Evolutionary conservation across 225 moss, liverwort and hornwort genomes (phyloP).

Genomic region (Pseudoscleropodium purum): DNA sequence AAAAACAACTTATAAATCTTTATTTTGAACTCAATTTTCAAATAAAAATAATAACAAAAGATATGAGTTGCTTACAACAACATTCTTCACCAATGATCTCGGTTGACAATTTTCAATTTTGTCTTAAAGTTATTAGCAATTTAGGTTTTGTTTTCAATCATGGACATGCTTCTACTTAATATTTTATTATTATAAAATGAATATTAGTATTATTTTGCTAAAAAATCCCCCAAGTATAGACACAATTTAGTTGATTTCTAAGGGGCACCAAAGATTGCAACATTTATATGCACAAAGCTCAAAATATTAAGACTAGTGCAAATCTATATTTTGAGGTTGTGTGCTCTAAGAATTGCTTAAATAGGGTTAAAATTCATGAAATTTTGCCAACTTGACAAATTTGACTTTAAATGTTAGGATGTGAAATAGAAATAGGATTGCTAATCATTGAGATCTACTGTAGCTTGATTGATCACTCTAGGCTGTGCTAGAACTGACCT

Average conservation of each 20-base stretch:
- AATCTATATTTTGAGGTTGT: neutral
- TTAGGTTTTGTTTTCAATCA: neutral
- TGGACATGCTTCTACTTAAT: neutral
- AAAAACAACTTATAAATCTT: neutral
- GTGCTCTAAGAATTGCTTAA: neutral
- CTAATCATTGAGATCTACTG: neutral
- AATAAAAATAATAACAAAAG: neutral
- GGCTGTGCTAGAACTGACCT: too few species aligned
- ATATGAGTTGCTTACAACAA: neutral
- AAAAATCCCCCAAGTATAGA: fast-evolving
- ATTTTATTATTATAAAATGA: neutral
- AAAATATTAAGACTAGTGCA: neutral
- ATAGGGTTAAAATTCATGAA: neutral
- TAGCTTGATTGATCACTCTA: neutral
- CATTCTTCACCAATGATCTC: neutral
- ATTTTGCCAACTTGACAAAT: neutral
- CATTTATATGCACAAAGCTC: neutral
- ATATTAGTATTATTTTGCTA: neutral
- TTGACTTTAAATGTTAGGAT: neutral
- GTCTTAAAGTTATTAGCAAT: neutral
- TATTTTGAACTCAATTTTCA: neutral
- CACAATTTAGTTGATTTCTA: neutral
- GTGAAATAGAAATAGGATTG: neutral
- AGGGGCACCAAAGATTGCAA: neutral
- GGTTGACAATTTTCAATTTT: neutral